Conservation (phyloP, 106 monocot species). For the Allium sativum region DNA sequence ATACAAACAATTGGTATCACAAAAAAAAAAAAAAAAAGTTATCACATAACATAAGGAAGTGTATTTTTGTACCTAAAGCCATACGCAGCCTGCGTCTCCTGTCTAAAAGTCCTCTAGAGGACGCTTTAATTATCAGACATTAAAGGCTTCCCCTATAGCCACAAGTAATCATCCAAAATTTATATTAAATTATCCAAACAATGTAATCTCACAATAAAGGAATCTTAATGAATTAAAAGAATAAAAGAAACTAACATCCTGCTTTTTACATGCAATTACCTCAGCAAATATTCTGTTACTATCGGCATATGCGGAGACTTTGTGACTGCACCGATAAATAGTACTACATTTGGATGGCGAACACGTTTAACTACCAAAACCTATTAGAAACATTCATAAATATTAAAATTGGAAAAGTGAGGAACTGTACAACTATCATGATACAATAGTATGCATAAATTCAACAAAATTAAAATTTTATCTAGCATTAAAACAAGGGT, state of each 20-base stretch:
- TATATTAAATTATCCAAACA: no score
- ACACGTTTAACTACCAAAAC: no score
- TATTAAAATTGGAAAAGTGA: no score
- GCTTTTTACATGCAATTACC: slow-evolving; percentile 29
- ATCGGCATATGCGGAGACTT: slow-evolving; percentile 66
- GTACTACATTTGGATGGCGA: no score
- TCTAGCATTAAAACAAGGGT: not conserved
- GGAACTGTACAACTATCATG: no score
- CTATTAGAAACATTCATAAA: no score
- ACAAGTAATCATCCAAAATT: no score
- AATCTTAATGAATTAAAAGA: not conserved
- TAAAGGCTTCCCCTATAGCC: slow-evolving; percentile 60
- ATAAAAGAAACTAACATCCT: not conserved
- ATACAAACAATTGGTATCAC: no score
- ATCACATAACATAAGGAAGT: no score
- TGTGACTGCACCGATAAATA: slow-evolving; percentile 88
- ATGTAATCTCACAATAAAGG: no score
- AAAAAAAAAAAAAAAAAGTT: no score
- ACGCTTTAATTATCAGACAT: slow-evolving; percentile 41
- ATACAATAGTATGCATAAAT: no score
- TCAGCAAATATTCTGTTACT: slow-evolving; percentile 78
- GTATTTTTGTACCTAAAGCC: slow-evolving; percentile 75
- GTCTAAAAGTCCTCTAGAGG: slow-evolving; percentile 53
- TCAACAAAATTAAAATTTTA: not conserved
- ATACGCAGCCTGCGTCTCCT: slow-evolving; percentile 47